phyloP scores from a whole-genome alignment of 2,329 filamentous ascomycete species.

The Fusarium lateritium region DNA sequence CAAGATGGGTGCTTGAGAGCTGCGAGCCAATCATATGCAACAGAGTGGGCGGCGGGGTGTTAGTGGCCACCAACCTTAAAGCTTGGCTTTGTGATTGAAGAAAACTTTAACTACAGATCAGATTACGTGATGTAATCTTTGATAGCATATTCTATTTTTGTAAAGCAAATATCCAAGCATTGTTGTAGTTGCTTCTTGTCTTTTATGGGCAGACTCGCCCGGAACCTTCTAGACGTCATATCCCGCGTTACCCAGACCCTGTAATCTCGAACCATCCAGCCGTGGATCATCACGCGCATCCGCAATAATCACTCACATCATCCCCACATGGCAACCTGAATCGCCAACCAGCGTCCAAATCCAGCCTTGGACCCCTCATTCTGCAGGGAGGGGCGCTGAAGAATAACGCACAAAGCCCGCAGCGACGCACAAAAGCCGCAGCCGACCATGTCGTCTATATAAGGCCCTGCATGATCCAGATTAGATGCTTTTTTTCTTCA shows the following conservation, averaged over 20 bases:
- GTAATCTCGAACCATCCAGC: slow-evolving; percentile 35
- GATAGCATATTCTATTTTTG: too few species aligned
- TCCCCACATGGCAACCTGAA: slow-evolving; percentile 34
- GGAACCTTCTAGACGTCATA: slow-evolving; percentile 14
- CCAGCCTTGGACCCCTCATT: slow-evolving; percentile 33
- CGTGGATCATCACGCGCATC: slow-evolving; percentile 31
- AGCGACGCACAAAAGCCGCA: slow-evolving; percentile 40
- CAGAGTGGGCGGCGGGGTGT: not conserved
- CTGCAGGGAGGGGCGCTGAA: slow-evolving; percentile 26
- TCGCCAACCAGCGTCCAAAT: slow-evolving; percentile 34
- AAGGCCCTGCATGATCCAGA: slow-evolving; percentile 41
- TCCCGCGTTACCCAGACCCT: slow-evolving; percentile 20
- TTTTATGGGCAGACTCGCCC: not conserved
- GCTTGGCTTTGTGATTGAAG: not conserved
- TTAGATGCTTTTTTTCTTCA: not conserved
- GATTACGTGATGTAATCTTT: too few species aligned
- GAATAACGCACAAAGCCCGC: slow-evolving; percentile 41
- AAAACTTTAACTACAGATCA: not conserved
- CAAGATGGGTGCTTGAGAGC: too few species aligned
- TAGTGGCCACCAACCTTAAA: slow-evolving; percentile 19
- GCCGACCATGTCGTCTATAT: slow-evolving; percentile 43
- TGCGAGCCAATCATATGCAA: slow-evolving; percentile 14
- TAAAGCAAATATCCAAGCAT: too few species aligned
- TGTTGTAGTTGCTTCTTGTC: too few species aligned
- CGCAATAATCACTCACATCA: slow-evolving; percentile 47